Conservation (phyloP, 495 filamentous ascomycete species). For the Entonaema liquescens region DNA sequence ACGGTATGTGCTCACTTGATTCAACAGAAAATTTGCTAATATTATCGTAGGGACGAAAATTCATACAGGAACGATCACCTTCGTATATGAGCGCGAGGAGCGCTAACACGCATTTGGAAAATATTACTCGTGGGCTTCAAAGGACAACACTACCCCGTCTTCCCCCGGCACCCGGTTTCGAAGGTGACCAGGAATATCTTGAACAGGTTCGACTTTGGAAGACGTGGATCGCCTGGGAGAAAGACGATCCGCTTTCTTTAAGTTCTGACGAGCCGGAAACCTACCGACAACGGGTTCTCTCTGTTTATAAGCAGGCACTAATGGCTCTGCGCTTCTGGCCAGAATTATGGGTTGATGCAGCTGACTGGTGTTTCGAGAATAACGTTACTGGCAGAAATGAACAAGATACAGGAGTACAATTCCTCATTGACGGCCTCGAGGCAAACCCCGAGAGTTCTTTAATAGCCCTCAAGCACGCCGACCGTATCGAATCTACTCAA, state of each 20-base stretch:
- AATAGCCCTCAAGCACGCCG: slow-evolving; percentile 86
- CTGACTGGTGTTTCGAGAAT: slow-evolving; percentile 90
- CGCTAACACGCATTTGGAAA: slow-evolving; percentile 81
- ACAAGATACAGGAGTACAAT: slow-evolving; percentile 66
- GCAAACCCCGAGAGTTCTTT: slow-evolving; percentile 95
- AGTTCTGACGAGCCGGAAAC: slow-evolving; percentile 76
- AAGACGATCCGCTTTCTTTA: slow-evolving; percentile 85
- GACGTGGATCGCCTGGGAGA: slow-evolving; percentile 93
- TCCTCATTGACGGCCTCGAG: slow-evolving; percentile 79
- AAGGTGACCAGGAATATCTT: slow-evolving; percentile 84
- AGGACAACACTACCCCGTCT: slow-evolving; percentile 81
- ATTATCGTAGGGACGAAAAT: slow-evolving; percentile 78
- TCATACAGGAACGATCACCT: slow-evolving; percentile 88
- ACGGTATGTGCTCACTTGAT: slow-evolving; percentile 62
- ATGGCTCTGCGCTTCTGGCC: slow-evolving; percentile 96
- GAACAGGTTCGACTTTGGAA: slow-evolving; percentile 93
- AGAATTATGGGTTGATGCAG: slow-evolving; percentile 93
- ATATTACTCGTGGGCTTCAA: slow-evolving; percentile 79
- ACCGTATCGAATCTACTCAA: slow-evolving; percentile 79
- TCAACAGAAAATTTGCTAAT: slow-evolving; percentile 23
- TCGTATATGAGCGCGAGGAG: slow-evolving; percentile 93
- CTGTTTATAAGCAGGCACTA: slow-evolving; percentile 91
- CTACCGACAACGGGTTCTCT: slow-evolving; percentile 80
- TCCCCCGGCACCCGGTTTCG: slow-evolving; percentile 84
- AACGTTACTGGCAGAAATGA: slow-evolving; percentile 68